These are phyloP conservation scores for Fusarium albidum DNA, from an alignment of 2,329 filamentous ascomycete species.

Conservation along the genomic window DNA sequence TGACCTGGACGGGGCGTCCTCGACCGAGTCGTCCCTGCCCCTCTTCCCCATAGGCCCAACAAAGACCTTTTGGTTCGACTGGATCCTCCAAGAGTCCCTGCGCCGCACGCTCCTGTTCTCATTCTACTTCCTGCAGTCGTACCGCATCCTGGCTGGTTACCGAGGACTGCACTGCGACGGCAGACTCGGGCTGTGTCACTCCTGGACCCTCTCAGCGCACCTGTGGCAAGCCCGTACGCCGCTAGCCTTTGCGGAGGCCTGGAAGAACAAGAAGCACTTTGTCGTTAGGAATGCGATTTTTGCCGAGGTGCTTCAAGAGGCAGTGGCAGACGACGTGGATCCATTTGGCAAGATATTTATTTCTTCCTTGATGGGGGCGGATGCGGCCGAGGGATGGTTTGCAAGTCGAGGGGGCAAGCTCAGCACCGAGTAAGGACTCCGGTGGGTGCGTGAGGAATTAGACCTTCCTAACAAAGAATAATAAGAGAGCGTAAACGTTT, in stretches of 20 bases:
- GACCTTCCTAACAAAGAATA: too few species aligned
- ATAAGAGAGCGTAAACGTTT: too few species aligned
- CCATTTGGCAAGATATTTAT: conserved; percentile 51
- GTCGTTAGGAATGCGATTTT: conserved; percentile 45
- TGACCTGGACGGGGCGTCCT: conserved; percentile 28
- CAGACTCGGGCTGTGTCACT: conserved; percentile 43
- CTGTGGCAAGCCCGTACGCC: conserved; percentile 49
- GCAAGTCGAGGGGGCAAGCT: conserved; percentile 32
- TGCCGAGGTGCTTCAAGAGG: conserved; percentile 40
- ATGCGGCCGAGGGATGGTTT: conserved; percentile 48
- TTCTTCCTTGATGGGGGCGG: conserved; percentile 42
- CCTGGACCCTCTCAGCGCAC: conserved; percentile 50
- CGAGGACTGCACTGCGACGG: conserved; percentile 40
- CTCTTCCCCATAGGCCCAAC: conserved; percentile 50
- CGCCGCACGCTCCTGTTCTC: conserved; percentile 59
- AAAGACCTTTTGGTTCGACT: conserved; percentile 57
- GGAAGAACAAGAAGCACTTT: conserved; percentile 47
- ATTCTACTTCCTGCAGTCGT: conserved; percentile 54
- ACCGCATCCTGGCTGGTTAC: conserved; percentile 45
- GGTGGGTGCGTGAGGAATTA: too few species aligned
- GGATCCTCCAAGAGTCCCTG: conserved; percentile 62
- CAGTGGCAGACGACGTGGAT: conserved; percentile 53
- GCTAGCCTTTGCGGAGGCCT: conserved; percentile 49
- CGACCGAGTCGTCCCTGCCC: conserved; percentile 40
- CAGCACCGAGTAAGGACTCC: too few species aligned